Conservation (phyloP, 164 flowering plant genomes). For the Sextonia rubra region DNA sequence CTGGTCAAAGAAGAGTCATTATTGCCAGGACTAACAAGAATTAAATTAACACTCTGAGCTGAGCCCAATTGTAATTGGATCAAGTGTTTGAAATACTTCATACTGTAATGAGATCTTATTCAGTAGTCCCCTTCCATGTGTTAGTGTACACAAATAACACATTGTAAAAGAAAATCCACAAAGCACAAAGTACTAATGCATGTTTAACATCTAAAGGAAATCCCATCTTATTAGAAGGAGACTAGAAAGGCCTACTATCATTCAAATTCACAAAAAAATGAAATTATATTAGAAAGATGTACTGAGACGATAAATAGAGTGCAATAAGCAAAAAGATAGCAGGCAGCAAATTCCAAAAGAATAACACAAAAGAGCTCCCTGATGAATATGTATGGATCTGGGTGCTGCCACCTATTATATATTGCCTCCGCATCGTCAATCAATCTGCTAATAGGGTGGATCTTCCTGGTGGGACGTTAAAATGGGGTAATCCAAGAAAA, state of each 20-base stretch:
- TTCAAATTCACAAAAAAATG: neutral
- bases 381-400: conserved; percentile 80
- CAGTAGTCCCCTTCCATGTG: too few relatives aligned
- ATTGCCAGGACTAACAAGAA: too few relatives aligned
- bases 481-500: conserved; percentile 5
- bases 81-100: too few relatives aligned
- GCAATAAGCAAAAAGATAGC: neutral
- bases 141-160: too few relatives aligned
- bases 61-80: too few relatives aligned
- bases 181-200: too few relatives aligned
- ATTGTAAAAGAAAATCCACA: too few relatives aligned
- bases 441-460: conserved; percentile 74
- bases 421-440: conserved; percentile 68
- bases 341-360: neutral
- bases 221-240: neutral
- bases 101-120: too few relatives aligned
- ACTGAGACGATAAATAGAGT: neutral
- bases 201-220: too few relatives aligned
- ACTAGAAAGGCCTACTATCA: neutral
- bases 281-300: neutral
- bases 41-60: too few relatives aligned
- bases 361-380: neutral
- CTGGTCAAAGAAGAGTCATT: too few relatives aligned
- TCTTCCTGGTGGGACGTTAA: conserved; percentile 55
- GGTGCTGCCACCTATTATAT: conserved; percentile 78